A percentile compares a stretch with the other conserved stretches of the same genome.
phyloP scores from a whole-genome alignment of 1,284 basidiomycete genomes.

The Leccinum subspadiceum region DNA sequence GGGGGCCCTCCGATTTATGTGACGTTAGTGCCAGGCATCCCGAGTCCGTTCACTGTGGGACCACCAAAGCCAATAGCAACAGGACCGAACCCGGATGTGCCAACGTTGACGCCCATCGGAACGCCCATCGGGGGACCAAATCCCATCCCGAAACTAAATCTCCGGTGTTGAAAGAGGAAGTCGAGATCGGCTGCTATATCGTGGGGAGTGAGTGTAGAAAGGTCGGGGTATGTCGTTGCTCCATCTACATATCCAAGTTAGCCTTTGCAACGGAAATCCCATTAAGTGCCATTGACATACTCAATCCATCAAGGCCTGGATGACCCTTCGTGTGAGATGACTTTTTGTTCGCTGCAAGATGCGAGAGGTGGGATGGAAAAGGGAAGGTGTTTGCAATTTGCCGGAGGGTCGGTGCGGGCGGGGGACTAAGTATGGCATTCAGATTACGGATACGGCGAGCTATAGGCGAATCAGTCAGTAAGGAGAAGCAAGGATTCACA shows the following conservation, averaged over 20 bases:
- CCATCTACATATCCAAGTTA: conserved; percentile 15
- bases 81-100: conserved; percentile 24
- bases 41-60: conserved; percentile 21
- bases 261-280: conserved; percentile 13
- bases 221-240: conserved; percentile 50
- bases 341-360: conserved; percentile 20
- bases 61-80: conserved; percentile 21
- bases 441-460: conserved; percentile 47
- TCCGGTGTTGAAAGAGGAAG: conserved; percentile 47
- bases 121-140: conserved; percentile 29
- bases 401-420: conserved; percentile 46
- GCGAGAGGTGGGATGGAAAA: conserved; percentile 25
- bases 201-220: conserved; percentile 46
- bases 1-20: conserved; percentile 13
- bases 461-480: conserved; percentile 20
- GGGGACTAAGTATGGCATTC: conserved; percentile 39
- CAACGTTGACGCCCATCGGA: conserved; percentile 21
- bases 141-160: conserved; percentile 30
- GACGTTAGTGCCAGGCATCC: conserved; percentile 13
- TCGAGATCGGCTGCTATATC: conserved; percentile 59
- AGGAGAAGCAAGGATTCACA: not conserved
- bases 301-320: conserved; percentile 20
- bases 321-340: conserved; percentile 17
- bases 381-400: conserved; percentile 46
- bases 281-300: conserved; percentile 15